phyloP scores from a whole-genome alignment of 1,284 basidiomycete genomes.

The Ustilago bromivora region DNA sequence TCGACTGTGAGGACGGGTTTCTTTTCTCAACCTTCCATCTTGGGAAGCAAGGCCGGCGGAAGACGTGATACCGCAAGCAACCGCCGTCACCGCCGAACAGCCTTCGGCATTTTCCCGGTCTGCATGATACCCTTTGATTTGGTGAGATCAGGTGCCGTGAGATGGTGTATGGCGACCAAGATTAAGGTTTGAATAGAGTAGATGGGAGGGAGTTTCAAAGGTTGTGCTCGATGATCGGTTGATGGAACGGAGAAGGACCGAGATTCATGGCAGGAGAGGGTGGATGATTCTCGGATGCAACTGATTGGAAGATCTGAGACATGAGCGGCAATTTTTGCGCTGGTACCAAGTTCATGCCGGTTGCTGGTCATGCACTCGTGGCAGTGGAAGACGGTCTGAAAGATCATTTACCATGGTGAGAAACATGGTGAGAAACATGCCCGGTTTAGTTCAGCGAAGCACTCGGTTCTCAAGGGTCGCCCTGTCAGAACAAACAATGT shows the following conservation, averaged over 20 bases:
- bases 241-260: not conserved
- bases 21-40: constrained; percentile 6
- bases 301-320: constrained; percentile 14
- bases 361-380: not conserved
- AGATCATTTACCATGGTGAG: not conserved
- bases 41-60: constrained; percentile 8
- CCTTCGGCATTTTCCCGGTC: not conserved
- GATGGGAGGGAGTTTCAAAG: not conserved
- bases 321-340: not conserved
- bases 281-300: not conserved
- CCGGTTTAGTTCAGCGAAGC: not conserved
- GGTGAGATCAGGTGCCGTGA: not conserved
- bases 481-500: too few relatives aligned
- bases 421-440: not conserved
- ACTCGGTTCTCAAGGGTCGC: too few relatives aligned
- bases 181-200: not conserved
- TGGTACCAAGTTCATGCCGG: not conserved
- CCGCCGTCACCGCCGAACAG: not conserved
- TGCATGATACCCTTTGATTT: not conserved
- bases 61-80: constrained; percentile 3
- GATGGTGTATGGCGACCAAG: not conserved
- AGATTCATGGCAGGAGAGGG: not conserved
- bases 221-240: not conserved
- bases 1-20: constrained; percentile 2
- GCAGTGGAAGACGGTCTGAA: not conserved